Evolutionary conservation across 441 rosid species (phyloP).

Genomic region (Biscutella auriculata): DNA sequence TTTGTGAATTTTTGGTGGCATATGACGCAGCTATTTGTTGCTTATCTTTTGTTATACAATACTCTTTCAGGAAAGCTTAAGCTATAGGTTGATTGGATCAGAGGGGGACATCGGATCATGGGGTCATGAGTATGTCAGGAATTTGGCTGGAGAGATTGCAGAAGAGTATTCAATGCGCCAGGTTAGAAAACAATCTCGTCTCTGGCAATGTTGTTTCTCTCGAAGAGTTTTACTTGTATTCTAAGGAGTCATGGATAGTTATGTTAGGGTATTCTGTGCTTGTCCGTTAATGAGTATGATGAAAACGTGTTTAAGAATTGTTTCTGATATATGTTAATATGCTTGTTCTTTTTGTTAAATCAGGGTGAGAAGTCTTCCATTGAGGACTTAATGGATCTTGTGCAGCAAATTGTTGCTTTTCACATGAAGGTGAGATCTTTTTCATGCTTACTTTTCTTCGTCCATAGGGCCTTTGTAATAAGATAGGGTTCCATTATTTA

Average conservation of each 20-base stretch:
- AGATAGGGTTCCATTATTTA: not conserved
- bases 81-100: constrained; percentile 76
- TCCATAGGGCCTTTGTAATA: not conserved
- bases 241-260: not conserved
- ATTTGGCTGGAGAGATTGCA: constrained; percentile 82
- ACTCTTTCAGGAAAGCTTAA: constrained; percentile 75
- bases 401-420: constrained; percentile 84
- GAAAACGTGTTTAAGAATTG: not conserved
- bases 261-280: not conserved
- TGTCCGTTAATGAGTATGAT: not conserved
- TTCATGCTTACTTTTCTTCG: not conserved
- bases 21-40: not conserved
- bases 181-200: constrained; percentile 32
- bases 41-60: constrained; percentile 12
- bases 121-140: constrained; percentile 99
- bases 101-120: constrained; percentile 91
- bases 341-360: constrained; percentile 1
- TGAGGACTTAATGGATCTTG: constrained; percentile 79
- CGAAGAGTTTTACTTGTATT: not conserved
- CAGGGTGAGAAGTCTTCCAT: constrained; percentile 61
- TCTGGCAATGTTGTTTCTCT: constrained; percentile 1
- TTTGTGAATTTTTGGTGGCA: not conserved
- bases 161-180: constrained; percentile 63
- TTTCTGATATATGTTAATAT: constrained; percentile 2
- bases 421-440: constrained; percentile 69